These are phyloP conservation scores for Trichoderma erinaceum DNA, from an alignment of 495 filamentous ascomycete genomes.

Conservation along the genomic window DNA sequence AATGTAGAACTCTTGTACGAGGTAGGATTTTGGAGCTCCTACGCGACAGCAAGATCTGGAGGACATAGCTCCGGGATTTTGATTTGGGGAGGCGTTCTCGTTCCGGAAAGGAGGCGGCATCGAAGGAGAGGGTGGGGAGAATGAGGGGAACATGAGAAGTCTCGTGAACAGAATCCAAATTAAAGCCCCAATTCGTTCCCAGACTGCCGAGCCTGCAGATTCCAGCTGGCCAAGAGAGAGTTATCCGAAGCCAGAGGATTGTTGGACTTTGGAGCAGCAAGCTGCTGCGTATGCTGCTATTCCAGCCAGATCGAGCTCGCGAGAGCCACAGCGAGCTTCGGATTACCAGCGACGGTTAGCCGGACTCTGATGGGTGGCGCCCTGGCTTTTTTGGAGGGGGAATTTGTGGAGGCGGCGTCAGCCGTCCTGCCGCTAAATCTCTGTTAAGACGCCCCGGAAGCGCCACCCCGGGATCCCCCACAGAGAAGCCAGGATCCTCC, in stretches of 20 bases:
- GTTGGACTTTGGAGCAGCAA: not conserved
- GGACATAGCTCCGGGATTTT: not conserved
- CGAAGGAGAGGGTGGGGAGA: not conserved
- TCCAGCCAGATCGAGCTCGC: not conserved
- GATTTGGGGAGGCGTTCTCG: not conserved
- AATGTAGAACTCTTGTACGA: not conserved
- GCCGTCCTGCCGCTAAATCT: not conserved
- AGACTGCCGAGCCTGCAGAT: not conserved
- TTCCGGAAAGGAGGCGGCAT: not conserved
- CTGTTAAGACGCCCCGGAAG: not conserved
- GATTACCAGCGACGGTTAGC: constrained; percentile 9
- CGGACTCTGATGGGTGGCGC: not conserved
- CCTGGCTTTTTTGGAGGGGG: not conserved
- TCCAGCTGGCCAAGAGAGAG: not conserved
- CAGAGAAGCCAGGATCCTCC: not conserved
- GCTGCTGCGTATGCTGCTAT: not conserved
- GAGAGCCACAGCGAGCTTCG: constrained; percentile 6
- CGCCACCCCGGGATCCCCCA: not conserved
- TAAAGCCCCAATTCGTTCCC: not conserved
- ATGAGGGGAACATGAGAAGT: not conserved
- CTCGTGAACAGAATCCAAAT: not conserved
- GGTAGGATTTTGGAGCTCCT: not conserved
- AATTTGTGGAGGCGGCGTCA: constrained; percentile 9
- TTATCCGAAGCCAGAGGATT: not conserved
- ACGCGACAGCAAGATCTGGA: not conserved